Base-by-base conservation (phyloP, 2,329 filamentous ascomycete genomes). In the Fusarium sp. region DNA sequence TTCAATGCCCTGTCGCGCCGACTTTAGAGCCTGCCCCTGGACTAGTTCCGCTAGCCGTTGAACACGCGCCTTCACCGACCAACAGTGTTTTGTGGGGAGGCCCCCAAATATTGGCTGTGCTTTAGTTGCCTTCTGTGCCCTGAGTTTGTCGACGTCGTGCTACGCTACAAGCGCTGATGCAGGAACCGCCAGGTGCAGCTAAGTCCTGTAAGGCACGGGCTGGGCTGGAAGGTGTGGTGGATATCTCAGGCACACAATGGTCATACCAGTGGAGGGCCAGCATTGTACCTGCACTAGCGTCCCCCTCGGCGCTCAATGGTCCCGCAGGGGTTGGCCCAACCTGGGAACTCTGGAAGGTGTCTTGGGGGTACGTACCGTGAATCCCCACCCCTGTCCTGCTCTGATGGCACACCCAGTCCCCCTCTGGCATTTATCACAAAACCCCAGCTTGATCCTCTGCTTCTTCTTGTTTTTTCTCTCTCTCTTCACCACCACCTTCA, bases 401-500 rank as follows among this genome's bases (percentile, higher is more conserved):
- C 54, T 47, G 19, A 37, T 61, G 46, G 37, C 62, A 58, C 63
- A 23, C 65, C 73, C 67, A 64, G 60, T 70, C 63, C 35, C 65
- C 68, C 71, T 69, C 62, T 65, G 67, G 75, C 76, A 78, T 78
- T 78, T 75, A 78, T 75, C 65, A 66, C 69, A 67, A 70, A 72
- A 67, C 68, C 63, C 60, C 64, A 65, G 69, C 57, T 66, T 75
- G 68, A 56, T 59, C 59, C 67, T 65, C 57, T 67, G 56, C 54
- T 49, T 72, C 64, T 56, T 46, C 42, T 57, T 52, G 54, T 46
- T 67, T 68, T 73, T 59, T 62, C 60, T 66, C 64, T 70, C 67
- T 73, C 60, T 66, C 67, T 64, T 70, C 69, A 69, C 71, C 72
- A 71, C 64, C 72, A 71, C 68, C 77, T 44, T 72, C 77, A 79